Evolutionary conservation across 2,329 filamentous ascomycete genomes (phyloP).

Genomic region (Pseudogymnoascus sp.): DNA sequence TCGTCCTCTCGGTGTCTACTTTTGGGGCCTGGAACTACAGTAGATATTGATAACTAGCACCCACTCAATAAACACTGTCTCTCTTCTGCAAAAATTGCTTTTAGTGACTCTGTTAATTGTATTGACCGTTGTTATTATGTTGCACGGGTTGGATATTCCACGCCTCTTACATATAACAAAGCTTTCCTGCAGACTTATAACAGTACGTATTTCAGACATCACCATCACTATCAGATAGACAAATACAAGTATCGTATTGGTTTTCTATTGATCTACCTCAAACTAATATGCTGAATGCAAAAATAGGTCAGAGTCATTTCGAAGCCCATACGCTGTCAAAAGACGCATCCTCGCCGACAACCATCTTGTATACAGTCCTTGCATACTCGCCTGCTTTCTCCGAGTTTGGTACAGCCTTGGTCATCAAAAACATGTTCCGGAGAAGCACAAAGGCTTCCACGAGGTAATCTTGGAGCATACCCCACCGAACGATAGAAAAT

Average conservation of each 20-base stretch:
- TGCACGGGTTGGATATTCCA: too few relatives aligned
- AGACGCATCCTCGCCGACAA: constrained; percentile 29
- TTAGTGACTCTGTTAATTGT: too few relatives aligned
- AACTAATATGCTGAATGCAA: not conserved
- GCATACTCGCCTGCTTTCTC: constrained; percentile 26
- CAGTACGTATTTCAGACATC: not conserved
- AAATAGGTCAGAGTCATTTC: not conserved
- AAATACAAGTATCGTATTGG: too few relatives aligned
- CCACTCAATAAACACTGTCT: too few relatives aligned
- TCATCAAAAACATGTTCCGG: constrained; percentile 18
- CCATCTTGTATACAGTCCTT: constrained; percentile 25
- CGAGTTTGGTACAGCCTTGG: constrained; percentile 16
- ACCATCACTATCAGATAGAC: not conserved
- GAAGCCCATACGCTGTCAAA: constrained; percentile 19
- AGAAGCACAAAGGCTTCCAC: constrained; percentile 27
- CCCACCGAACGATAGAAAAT: constrained; percentile 21
- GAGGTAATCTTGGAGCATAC: constrained; percentile 21
- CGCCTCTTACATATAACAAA: too few relatives aligned
- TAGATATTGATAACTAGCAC: too few relatives aligned
- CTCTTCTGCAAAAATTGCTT: too few relatives aligned
- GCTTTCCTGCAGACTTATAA: too few relatives aligned
- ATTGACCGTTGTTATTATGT: too few relatives aligned
- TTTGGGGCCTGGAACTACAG: too few relatives aligned
- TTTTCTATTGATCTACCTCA: not conserved
- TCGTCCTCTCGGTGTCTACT: too few relatives aligned